Evolutionary conservation across 768 basidiomycete species (phyloP).

Genomic region (Calocybe indica): DNA sequence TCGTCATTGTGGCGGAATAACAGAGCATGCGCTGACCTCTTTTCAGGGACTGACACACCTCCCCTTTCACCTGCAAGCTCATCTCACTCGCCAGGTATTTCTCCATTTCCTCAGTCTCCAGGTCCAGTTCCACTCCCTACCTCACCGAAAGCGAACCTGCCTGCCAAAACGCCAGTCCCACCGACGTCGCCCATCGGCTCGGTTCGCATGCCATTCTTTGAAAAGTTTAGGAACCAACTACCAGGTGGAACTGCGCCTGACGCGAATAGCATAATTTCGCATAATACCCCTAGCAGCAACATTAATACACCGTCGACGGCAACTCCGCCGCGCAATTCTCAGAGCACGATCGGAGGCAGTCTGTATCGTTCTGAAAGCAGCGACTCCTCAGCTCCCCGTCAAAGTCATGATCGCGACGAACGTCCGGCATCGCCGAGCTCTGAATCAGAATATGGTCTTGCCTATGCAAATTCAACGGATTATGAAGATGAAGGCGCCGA

Average conservation of each 20-base stretch:
- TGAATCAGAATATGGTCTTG: slow-evolving; percentile 39
- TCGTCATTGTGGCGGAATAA: too few relatives aligned
- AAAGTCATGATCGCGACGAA: slow-evolving; percentile 1
- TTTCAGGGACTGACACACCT: slow-evolving; percentile 30
- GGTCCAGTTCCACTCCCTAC: slow-evolving; percentile 14
- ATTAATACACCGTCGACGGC: slow-evolving; percentile 9
- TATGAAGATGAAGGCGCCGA: slow-evolving; percentile 31
- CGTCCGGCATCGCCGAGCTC: slow-evolving; percentile 19
- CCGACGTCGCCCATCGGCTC: too few relatives aligned
- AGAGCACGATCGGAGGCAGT: too few relatives aligned
- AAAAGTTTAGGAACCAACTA: slow-evolving; percentile 40
- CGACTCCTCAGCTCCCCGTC: slow-evolving; percentile 11
- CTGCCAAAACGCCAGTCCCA: background rate
- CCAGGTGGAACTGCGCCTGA: slow-evolving; percentile 17
- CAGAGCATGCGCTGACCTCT: background rate
- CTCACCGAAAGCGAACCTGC: slow-evolving; percentile 10
- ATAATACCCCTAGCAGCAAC: slow-evolving; percentile 6
- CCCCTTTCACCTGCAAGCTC: slow-evolving; percentile 42
- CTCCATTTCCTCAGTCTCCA: slow-evolving; percentile 32
- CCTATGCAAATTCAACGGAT: slow-evolving; percentile 45
- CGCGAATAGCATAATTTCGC: slow-evolving; percentile 6
- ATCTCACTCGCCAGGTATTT: slow-evolving; percentile 36
- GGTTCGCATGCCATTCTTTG: slow-evolving; percentile 47
- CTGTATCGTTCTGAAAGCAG: slow-evolving; percentile 5
- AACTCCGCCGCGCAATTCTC: too few relatives aligned